Evolutionary conservation across 805 yeast species (phyloP).

Genomic region (Myxozyma kluyveri): DNA sequence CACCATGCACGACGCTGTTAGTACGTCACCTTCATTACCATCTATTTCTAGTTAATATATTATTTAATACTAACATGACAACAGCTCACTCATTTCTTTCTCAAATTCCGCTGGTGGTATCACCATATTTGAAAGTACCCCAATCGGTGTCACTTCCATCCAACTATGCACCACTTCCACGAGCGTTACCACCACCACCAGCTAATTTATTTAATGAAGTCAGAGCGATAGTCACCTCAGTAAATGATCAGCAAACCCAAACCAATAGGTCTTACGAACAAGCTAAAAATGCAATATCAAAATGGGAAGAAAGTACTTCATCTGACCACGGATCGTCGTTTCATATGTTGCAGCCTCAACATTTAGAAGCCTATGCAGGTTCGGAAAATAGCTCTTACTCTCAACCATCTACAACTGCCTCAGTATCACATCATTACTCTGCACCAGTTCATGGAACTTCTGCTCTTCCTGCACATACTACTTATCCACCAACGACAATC

Average conservation of each 20-base stretch:
- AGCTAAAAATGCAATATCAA: constrained; percentile 33
- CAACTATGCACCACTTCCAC: constrained; percentile 45
- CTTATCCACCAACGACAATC: neutral
- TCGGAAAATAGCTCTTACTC: neutral
- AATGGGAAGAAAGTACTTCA: constrained; percentile 44
- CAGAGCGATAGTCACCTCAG: constrained; percentile 38
- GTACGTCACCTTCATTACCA: constrained; percentile 8
- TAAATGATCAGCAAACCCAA: constrained; percentile 36
- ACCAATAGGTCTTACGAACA: constrained; percentile 33
- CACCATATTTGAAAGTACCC: constrained; percentile 54
- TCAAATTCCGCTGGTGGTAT: constrained; percentile 55
- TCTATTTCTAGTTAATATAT: neutral
- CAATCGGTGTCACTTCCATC: constrained; percentile 53
- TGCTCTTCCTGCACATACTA: constrained; percentile 7
- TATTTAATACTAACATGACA: neutral
- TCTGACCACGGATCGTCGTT: constrained; percentile 42
- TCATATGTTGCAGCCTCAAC: constrained; percentile 34
- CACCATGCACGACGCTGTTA: constrained; percentile 25
- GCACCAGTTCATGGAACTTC: constrained; percentile 1
- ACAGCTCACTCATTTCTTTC: constrained; percentile 49
- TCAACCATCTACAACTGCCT: neutral
- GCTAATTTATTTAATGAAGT: constrained; percentile 36
- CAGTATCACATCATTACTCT: neutral
- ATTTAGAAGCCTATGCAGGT: neutral
- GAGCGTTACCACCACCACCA: constrained; percentile 38